Conservation (phyloP, 768 basidiomycete genomes). For the Scleroderma citrinum region DNA sequence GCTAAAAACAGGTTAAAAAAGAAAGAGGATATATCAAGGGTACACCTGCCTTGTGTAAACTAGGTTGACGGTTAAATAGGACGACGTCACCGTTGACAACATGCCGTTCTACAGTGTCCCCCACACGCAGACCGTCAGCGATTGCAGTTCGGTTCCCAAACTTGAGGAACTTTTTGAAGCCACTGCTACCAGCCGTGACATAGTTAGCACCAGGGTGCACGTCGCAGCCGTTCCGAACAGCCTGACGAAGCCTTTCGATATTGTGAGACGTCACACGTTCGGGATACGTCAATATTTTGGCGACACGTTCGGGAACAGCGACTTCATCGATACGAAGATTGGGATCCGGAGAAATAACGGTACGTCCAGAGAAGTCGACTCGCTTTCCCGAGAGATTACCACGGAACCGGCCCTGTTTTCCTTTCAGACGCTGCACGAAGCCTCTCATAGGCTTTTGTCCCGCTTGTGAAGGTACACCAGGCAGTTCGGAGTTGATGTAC, state of each 20-base stretch:
- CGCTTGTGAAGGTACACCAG: slow-evolving; percentile 82
- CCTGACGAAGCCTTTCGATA: slow-evolving; percentile 65
- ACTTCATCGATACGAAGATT: slow-evolving; percentile 98
- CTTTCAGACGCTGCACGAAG: slow-evolving; percentile 96
- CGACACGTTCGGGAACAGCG: slow-evolving; percentile 92
- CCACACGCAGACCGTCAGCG: slow-evolving; percentile 77
- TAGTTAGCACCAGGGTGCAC: slow-evolving; percentile 95
- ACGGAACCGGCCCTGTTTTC: slow-evolving; percentile 97
- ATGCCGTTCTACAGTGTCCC: slow-evolving; percentile 94
- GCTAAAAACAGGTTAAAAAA: slow-evolving; percentile 34
- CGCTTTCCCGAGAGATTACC: slow-evolving; percentile 98
- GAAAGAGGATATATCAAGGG: background rate
- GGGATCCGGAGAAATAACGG: slow-evolving; percentile 99
- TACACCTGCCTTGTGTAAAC: slow-evolving; percentile 78
- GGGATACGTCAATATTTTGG: slow-evolving; percentile 92
- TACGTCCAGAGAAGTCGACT: slow-evolving; percentile 97
- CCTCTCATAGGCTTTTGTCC: slow-evolving; percentile 95
- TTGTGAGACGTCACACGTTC: slow-evolving; percentile 93
- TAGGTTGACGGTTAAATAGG: slow-evolving; percentile 97
- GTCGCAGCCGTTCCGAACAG: slow-evolving; percentile 84
- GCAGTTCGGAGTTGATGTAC: slow-evolving; percentile 97
- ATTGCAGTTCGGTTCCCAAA: slow-evolving; percentile 78
- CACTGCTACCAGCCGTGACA: slow-evolving; percentile 71
- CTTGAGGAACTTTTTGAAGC: slow-evolving; percentile 82
- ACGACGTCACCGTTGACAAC: slow-evolving; percentile 94